phyloP scores from a whole-genome alignment of 495 filamentous ascomycete species.

The Pyrenula massariospora region DNA sequence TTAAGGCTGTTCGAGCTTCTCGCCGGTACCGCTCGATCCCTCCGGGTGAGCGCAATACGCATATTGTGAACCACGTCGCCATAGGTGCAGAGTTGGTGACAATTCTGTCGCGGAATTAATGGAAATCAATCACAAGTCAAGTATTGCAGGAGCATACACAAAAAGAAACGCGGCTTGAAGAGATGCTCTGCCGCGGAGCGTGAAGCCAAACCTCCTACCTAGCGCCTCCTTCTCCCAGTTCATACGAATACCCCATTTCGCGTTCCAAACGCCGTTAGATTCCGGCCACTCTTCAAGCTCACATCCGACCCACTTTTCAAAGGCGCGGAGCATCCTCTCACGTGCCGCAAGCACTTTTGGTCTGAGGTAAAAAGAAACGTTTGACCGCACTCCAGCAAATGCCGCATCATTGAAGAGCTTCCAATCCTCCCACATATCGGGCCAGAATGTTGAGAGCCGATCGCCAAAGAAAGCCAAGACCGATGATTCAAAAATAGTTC shows the following conservation, averaged over 20 bases:
- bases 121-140: not conserved
- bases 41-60: constrained; percentile 1
- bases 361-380: not conserved
- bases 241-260: constrained; percentile 5
- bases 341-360: not conserved
- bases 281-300: constrained; percentile 3
- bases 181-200: constrained; percentile 3
- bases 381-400: constrained; percentile 4
- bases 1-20: not conserved
- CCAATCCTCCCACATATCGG: constrained; percentile 3
- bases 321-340: not conserved
- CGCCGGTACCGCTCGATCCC: not conserved
- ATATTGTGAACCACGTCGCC: constrained; percentile 2
- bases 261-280: not conserved
- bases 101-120: not conserved
- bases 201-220: constrained; percentile 1
- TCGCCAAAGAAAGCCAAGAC: constrained; percentile 3
- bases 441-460: not conserved
- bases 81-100: constrained; percentile 2
- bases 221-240: constrained; percentile 5
- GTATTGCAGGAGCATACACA: not conserved
- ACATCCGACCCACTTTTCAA: constrained; percentile 3
- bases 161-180: constrained; percentile 3
- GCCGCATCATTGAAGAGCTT: constrained; percentile 1
- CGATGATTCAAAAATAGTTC: constrained; percentile 2